phyloP scores from a whole-genome alignment of 352 stramenopile genomes.

The Globisporangium solare region DNA sequence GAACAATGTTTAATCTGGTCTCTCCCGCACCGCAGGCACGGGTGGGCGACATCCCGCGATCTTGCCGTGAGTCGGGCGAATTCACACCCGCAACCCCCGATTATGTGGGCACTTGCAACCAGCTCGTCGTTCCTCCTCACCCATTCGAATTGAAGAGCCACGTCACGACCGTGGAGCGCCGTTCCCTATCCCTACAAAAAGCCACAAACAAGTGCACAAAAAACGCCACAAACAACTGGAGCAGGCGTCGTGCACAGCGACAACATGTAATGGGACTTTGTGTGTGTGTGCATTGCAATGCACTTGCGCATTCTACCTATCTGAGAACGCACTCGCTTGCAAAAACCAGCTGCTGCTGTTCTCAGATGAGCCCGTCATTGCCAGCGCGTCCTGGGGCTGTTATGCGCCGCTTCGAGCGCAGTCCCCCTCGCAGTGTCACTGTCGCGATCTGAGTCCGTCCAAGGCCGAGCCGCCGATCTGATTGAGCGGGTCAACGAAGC shows the following conservation, averaged over 20 bases:
- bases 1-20: not conserved
- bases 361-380: slow-evolving; percentile 7
- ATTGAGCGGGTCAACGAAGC: not conserved
- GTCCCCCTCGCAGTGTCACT: not conserved
- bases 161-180: slow-evolving; percentile 4
- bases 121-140: not conserved
- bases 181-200: slow-evolving; percentile 5
- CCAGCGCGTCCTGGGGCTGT: not conserved
- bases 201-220: too few species aligned
- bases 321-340: slow-evolving; percentile 1
- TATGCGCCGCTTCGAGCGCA: not conserved
- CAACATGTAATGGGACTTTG: too few species aligned
- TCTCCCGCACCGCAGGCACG: not conserved
- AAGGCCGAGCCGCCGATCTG: not conserved
- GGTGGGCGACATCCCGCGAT: slow-evolving; percentile 4
- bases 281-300: not conserved
- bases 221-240: slow-evolving; percentile 4
- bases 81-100: not conserved
- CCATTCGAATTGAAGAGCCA: slow-evolving; percentile 3
- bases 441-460: not conserved
- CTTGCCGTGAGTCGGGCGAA: not conserved
- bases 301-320: not conserved
- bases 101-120: not conserved
- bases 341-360: slow-evolving; percentile 2
- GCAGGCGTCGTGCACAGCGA: too few species aligned